phyloP scores from a whole-genome alignment of 805 yeast genomes.

The Teunomyces lycoperdinae region DNA sequence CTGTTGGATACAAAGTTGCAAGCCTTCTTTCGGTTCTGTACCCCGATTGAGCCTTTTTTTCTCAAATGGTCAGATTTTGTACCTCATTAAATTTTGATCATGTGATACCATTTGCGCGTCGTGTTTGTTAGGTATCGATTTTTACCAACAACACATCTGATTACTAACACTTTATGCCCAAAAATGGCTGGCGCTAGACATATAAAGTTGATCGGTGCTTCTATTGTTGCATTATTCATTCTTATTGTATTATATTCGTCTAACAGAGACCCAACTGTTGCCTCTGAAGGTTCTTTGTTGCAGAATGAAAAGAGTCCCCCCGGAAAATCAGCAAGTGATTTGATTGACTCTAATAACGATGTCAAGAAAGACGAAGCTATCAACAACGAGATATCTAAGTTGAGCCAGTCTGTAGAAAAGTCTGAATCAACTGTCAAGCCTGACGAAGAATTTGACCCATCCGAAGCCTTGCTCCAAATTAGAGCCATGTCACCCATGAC shows the following conservation, averaged over 20 bases:
- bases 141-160: background rate
- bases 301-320: background rate
- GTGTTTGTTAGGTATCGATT: background rate
- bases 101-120: background rate
- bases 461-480: constrained; percentile 48
- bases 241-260: constrained; percentile 6
- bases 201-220: constrained; percentile 6
- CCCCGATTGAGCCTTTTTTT: too few relatives aligned
- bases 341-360: constrained; percentile 34
- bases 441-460: constrained; percentile 28
- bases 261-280: background rate
- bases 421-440: background rate
- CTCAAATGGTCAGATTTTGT: too few relatives aligned
- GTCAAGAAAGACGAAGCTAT: constrained; percentile 39
- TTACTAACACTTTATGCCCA: background rate
- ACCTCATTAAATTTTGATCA: background rate
- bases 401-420: constrained; percentile 6
- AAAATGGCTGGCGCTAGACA: constrained; percentile 8
- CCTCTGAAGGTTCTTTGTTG: background rate
- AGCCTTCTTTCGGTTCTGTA: too few relatives aligned
- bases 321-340: constrained; percentile 12
- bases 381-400: constrained; percentile 32
- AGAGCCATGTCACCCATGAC: constrained; percentile 63
- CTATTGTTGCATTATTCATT: constrained; percentile 2
- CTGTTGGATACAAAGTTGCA: too few relatives aligned